Evolutionary conservation across 116 monocot genomes (phyloP), one percentile per base, ranked within the genome.

Genomic region (Cymodocea nodosa): DNA sequence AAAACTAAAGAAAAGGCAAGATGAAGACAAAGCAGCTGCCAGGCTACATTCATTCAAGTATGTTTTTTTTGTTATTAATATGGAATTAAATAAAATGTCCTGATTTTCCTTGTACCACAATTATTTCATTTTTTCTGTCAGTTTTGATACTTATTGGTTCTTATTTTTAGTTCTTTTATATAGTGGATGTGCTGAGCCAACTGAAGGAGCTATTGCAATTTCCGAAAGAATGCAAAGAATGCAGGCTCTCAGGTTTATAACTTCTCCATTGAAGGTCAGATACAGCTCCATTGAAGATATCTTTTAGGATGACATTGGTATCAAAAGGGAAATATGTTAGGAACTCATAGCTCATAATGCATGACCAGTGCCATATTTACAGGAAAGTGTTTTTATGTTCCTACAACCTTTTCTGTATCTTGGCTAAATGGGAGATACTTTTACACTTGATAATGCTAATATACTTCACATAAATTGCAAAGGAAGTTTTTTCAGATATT

Each of bases 21-120:
- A 89, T 70, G 87, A 87, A 75, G 84, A 89, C 49, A 86, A 87
- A 80, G 76, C 73, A 68, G 82, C 83, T 52, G 86, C 80, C 15
- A 80, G 79, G 68, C 72, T 93, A 56, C 89, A 93, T 78, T 86
- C 93, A 72, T 93, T 93, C 74, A 69, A 82, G 93, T 93, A 70
- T 61, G 40, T 52, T 23, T 52, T n/a, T 66, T 66, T 15, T 50
- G 51, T 37, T 52, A 16, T 23, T 62, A 57, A 15, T 15, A 56
- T n/a, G 60, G 60, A 35, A 60, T 35, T 60, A 6, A 35, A 60
- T 30, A 10, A 9, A 35, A 0, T 10, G 5, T 20, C 15, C 2
- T 53, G 20, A 16, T 20, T n/a, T 54, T 54, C 6, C 54, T 20
- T n/a, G 4, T 53, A 13, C 19, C 53, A 53, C 15, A 4, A n/a